phyloP scores from a whole-genome alignment of 2,329 filamentous ascomycete species.

The Lecanicillium sp. region DNA sequence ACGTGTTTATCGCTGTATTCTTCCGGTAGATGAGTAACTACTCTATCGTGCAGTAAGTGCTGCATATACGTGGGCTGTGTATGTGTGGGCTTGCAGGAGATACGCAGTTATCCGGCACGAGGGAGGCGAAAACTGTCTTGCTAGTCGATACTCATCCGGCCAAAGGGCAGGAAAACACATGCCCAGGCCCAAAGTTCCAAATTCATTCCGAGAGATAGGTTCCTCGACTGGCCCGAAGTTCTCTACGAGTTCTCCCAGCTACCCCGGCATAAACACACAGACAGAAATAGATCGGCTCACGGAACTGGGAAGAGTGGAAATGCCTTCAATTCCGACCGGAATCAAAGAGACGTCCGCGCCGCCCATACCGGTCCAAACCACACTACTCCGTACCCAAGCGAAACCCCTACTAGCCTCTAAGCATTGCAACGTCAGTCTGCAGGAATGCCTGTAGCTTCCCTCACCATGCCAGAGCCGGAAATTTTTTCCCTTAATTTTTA shows the following conservation, averaged over 20 bases:
- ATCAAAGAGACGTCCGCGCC: not conserved
- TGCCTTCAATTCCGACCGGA: slow-evolving; percentile 8
- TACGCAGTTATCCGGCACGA: too few relatives aligned
- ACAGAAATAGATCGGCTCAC: slow-evolving; percentile 10
- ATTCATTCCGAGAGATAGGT: too few relatives aligned
- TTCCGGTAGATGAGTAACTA: slow-evolving; percentile 1
- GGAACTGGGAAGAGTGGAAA: slow-evolving; percentile 8
- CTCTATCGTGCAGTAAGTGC: not conserved
- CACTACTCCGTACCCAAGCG: too few relatives aligned
- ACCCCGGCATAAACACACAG: not conserved
- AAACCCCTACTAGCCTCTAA: not conserved
- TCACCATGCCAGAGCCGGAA: not conserved
- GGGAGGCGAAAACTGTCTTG: too few relatives aligned
- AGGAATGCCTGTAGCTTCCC: not conserved
- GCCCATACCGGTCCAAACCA: not conserved
- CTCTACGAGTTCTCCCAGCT: too few relatives aligned
- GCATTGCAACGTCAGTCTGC: slow-evolving; percentile 1
- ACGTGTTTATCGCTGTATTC: slow-evolving; percentile 14
- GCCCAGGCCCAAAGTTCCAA: too few relatives aligned
- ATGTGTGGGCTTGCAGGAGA: too few relatives aligned
- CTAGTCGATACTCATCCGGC: too few relatives aligned
- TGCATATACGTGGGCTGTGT: not conserved
- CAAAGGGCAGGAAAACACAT: too few relatives aligned
- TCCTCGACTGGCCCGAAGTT: too few relatives aligned
- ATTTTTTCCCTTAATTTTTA: not conserved